Base-by-base conservation (phyloP, 148 eudicot species). In the Spergularia marina region DNA sequence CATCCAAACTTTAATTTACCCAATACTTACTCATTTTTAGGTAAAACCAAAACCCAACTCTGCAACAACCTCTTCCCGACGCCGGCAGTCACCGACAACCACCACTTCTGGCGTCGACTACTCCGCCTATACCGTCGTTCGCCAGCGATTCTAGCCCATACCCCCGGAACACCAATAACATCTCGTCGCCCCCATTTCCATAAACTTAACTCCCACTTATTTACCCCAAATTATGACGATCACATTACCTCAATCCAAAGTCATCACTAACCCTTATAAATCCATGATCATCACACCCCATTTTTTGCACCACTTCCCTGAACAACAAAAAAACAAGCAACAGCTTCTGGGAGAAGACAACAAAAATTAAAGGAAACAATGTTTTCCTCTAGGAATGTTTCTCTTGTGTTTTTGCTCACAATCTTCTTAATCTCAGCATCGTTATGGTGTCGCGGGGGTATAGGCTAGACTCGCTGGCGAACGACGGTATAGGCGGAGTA, bases 181-280 rank as follows among this genome's bases (percentile, higher is more conserved):
- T 23, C 25, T 23, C 25, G 25, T 23, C 25, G 25, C 58, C 39
- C 65, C 10, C 21, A 39, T 53, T 36, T 20, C 1, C 3, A 7
- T 17, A 61, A 9, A 14, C n/a, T 47, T 23, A 70, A 77, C 58
- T 59, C 56, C 66, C 54, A 40, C 17, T 23, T 49, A n/a, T 63
- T 21, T 53, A 44, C 18, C 36, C 23, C 18, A 21, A 57, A 58
- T 7, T 65, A 80, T 81, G 83, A 81, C 83, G 80, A 65, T 65
- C 39, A 80, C 77, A 81, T 72, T 76, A 81, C 83, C 83, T 76
- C 80, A 76, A 70, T 16, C 41, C 9, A 66, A 39, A 65, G 76
- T 81, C 83, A 81, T 72, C 83, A 76, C 71, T 15, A 66, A 72
- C 77, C 68, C 13, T 15, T 81, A 81, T 81, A 81, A 76, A 76